These are phyloP conservation scores for Lactarius sanguifluus DNA, from an alignment of 768 basidiomycete species.

Conservation along the genomic window DNA sequence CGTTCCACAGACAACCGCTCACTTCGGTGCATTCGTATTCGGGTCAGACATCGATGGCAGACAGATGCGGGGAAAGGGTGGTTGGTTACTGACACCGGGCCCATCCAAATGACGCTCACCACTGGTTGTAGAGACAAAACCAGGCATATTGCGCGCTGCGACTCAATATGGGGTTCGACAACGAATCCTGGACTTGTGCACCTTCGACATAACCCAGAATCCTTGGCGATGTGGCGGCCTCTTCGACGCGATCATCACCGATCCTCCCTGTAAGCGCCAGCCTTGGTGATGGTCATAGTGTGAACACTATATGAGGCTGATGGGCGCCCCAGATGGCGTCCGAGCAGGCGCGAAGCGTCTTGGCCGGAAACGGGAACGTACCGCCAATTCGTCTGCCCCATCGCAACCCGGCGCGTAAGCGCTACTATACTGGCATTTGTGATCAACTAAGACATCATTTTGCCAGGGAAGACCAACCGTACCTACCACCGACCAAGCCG, in stretches of 20 bases:
- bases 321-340: constrained; percentile 70
- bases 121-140: constrained; percentile 38
- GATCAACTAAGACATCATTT: constrained; percentile 8
- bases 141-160: constrained; percentile 81
- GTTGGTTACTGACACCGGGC: neutral
- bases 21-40: constrained; percentile 84
- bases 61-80: constrained; percentile 94
- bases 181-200: constrained; percentile 79
- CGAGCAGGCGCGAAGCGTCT: constrained; percentile 83
- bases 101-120: neutral
- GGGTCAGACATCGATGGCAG: constrained; percentile 98
- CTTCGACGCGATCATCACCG: constrained; percentile 93
- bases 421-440: neutral
- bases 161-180: constrained; percentile 76
- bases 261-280: constrained; percentile 78
- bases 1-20: constrained; percentile 64
- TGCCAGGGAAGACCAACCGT: constrained; percentile 60
- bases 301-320: constrained; percentile 1
- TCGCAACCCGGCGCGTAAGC: constrained; percentile 44
- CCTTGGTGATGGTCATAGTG: neutral
- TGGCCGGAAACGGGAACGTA: constrained; percentile 58
- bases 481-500: constrained; percentile 86
- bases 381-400: constrained; percentile 32
- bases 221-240: constrained; percentile 88
- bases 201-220: constrained; percentile 89